These are phyloP conservation scores for Allomyces macrogynus DNA, from an alignment of 192 early-diverging fungal species.

Conservation along the genomic window DNA sequence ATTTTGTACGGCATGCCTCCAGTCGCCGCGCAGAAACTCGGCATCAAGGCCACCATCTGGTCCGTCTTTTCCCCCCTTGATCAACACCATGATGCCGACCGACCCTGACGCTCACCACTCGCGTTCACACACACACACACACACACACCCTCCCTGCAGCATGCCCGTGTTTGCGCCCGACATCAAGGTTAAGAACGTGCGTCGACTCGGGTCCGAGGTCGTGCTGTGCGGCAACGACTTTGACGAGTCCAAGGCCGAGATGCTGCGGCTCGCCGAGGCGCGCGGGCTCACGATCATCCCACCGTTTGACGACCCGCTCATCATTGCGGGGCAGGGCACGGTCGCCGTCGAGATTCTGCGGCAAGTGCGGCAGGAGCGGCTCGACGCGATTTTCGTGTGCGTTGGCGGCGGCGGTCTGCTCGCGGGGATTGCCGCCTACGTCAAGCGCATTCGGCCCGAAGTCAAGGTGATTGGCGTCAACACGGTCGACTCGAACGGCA, in stretches of 20 bases:
- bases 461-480: conserved; percentile 91
- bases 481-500: conserved; percentile 72
- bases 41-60: conserved; percentile 90
- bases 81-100: background rate
- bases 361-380: conserved; percentile 34
- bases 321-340: conserved; percentile 97
- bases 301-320: conserved; percentile 92
- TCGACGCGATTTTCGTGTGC: conserved; percentile 77
- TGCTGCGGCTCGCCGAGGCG: conserved; percentile 41
- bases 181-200: conserved; percentile 76
- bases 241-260: conserved; percentile 83
- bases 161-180: background rate
- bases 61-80: conserved; percentile 22
- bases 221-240: conserved; percentile 82
- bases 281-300: conserved; percentile 77
- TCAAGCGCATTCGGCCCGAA: conserved; percentile 71
- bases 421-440: conserved; percentile 76
- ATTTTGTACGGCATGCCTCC: too few species aligned
- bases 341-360: conserved; percentile 78
- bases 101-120: too few species aligned
- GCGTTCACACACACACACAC: too few species aligned
- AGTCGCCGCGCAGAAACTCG: conserved; percentile 69
- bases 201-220: conserved; percentile 73
- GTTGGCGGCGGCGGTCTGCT: conserved; percentile 91
- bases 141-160: too few species aligned